Base-by-base conservation (phyloP, 192 early-diverging fungal genomes). In the Backusella tuberculispora region DNA sequence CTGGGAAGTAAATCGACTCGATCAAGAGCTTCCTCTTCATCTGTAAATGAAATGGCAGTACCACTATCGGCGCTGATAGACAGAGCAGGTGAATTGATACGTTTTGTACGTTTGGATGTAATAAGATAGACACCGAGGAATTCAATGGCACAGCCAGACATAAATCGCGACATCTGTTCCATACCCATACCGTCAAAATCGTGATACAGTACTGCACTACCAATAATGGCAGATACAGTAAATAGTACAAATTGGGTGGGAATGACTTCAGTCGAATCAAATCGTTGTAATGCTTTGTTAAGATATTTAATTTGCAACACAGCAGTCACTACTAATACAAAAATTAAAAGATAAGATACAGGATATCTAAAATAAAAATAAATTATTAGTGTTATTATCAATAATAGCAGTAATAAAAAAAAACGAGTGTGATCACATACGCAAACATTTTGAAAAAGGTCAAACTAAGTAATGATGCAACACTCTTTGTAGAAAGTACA, bases 161-260 rank as follows among this genome's bases (percentile, higher is more conserved):
- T 78, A 65, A 89, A 91, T 37, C 81, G 45, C 45, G 74, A 60
- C n/a, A 47, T 78, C 48, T 86, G 82, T 60, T 81, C 76, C 44
- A 84, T 76, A 47, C 78, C 69, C 76, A 85, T 85, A 47, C 86
- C 83, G 38, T 86, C 85, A 83, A 91, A 91, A 74, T 91, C 90
- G 69, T 86, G 85, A 72, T 91, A 89, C n/a, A 89, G 76, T 12
- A 90, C 80, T 7, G 90, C 88, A 56, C 87, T 88, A 34, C 92
- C 92, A 48, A 90, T 82, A 40, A 93, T 93, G 14, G 88, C 88
- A 12, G 86, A 90, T 13, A 90, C 80, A 0, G 92, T 93, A 70
- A 93, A 93, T 5, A 91, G 78, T 13, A 93, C 92, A 80, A 91
- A 93, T 74, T 93, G 92, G 9, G 91, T 93, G 3, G 92, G 92